phyloP scores from a whole-genome alignment of 805 yeast species.

The Monosporozyma aerobia region DNA sequence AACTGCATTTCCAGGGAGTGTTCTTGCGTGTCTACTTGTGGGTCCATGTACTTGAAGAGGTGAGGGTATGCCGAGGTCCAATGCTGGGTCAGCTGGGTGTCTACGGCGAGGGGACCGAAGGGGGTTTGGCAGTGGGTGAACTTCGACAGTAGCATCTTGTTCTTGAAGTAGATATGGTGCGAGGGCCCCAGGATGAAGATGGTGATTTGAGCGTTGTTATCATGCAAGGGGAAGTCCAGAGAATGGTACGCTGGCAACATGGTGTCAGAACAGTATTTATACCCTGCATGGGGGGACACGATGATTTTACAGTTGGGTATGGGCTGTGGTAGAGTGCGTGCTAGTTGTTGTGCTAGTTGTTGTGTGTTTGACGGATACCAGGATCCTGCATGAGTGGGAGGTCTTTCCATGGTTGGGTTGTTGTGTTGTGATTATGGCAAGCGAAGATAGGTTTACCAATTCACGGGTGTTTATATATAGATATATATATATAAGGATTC shows the following conservation, averaged over 20 bases:
- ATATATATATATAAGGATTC: too few relatives aligned
- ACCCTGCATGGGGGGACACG: conserved; percentile 73
- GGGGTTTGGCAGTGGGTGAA: conserved; percentile 69
- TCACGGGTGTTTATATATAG: too few relatives aligned
- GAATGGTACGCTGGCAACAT: conserved; percentile 69
- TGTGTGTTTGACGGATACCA: conserved; percentile 60
- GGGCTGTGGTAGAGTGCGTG: conserved; percentile 25
- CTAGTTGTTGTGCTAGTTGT: conserved; percentile 43
- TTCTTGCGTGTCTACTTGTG: conserved; percentile 65
- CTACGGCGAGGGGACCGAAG: conserved; percentile 65
- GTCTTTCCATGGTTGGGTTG: neutral
- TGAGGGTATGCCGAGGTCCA: conserved; percentile 7
- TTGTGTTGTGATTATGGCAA: neutral
- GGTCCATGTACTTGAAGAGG: conserved; percentile 47
- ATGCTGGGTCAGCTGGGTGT: conserved; percentile 35
- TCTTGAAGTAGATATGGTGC: conserved; percentile 74
- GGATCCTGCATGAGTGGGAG: conserved; percentile 83
- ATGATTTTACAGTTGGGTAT: conserved; percentile 30
- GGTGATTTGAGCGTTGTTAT: conserved; percentile 33
- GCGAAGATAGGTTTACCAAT: neutral
- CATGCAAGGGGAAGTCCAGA: conserved; percentile 41
- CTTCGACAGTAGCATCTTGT: conserved; percentile 44
- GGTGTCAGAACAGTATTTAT: conserved; percentile 66
- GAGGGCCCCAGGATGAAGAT: conserved; percentile 87
- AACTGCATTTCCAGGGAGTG: conserved; percentile 94